Percentiles rank a stretch among this genome's conserved stretches.
Conservation (phyloP, 352 stramenopile species). For the Pythium aquatile region DNA sequence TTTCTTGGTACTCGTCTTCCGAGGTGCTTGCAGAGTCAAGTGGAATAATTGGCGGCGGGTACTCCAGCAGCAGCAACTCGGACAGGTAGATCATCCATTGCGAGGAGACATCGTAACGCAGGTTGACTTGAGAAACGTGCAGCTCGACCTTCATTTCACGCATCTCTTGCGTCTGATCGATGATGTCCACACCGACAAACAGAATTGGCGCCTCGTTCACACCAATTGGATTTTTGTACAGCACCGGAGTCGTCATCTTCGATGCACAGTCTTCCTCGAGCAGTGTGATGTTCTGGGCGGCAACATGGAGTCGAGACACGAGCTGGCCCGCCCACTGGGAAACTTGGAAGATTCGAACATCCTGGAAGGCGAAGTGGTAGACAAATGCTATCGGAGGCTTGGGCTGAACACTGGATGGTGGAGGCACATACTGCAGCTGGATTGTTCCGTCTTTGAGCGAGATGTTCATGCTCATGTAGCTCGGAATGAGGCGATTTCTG, state of each 20-base stretch:
- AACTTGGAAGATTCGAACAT: slow-evolving; percentile 80
- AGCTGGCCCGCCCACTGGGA: slow-evolving; percentile 87
- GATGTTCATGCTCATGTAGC: slow-evolving; percentile 77
- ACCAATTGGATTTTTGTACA: slow-evolving; percentile 82
- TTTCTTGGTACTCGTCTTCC: slow-evolving; percentile 44
- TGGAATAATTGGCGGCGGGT: slow-evolving; percentile 79
- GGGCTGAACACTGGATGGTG: background rate
- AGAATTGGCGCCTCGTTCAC: slow-evolving; percentile 70
- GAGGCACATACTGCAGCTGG: slow-evolving; percentile 54
- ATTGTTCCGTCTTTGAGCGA: slow-evolving; percentile 58
- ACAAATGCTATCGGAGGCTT: slow-evolving; percentile 35
- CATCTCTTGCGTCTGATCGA: slow-evolving; percentile 86
- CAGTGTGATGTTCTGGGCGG: slow-evolving; percentile 68
- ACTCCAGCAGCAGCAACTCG: slow-evolving; percentile 77
- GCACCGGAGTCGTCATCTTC: slow-evolving; percentile 51
- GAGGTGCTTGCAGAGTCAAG: slow-evolving; percentile 73
- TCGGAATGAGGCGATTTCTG: slow-evolving; percentile 58
- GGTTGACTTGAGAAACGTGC: slow-evolving; percentile 81
- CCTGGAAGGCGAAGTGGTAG: slow-evolving; percentile 78
- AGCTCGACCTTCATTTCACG: slow-evolving; percentile 85
- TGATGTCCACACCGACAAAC: slow-evolving; percentile 78
- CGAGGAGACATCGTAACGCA: slow-evolving; percentile 78
- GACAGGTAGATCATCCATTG: slow-evolving; percentile 81
- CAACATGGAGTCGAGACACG: slow-evolving; percentile 70
- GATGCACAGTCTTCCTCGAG: slow-evolving; percentile 60